Conservation (phyloP, 164 flowering plant genomes). For the Liquidambar formosana region DNA sequence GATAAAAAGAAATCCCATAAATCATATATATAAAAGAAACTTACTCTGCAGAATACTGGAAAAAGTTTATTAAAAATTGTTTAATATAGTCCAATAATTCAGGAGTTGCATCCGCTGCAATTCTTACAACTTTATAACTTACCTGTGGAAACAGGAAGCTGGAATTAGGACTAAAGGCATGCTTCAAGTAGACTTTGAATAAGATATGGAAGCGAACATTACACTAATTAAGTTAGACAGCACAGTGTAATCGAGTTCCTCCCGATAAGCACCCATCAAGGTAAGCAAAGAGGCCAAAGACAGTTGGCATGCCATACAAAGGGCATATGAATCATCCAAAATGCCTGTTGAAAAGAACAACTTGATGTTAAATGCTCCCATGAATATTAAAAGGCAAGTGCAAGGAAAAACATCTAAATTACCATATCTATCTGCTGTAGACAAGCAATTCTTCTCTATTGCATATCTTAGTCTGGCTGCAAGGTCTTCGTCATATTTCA, state of each 20-base stretch:
- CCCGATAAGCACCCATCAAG: slow-evolving; percentile 29
- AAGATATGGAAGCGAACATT: slow-evolving; percentile 15
- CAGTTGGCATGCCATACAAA: slow-evolving; percentile 33
- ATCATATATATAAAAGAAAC: slow-evolving; percentile 16
- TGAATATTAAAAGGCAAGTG: not conserved
- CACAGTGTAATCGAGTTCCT: slow-evolving; percentile 27
- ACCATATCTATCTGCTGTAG: slow-evolving; percentile 35
- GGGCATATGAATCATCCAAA: slow-evolving; percentile 38
- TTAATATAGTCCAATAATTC: slow-evolving; percentile 45
- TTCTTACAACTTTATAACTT: slow-evolving; percentile 52
- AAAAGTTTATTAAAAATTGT: slow-evolving; percentile 61
- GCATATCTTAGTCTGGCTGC: slow-evolving; percentile 28
- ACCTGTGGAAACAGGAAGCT: slow-evolving; percentile 42
- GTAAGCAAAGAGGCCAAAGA: slow-evolving; percentile 31
- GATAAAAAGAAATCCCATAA: not conserved
- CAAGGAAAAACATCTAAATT: slow-evolving; percentile 7
- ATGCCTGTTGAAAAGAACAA: slow-evolving; percentile 25
- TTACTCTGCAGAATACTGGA: slow-evolving; percentile 82
- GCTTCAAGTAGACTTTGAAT: not conserved
- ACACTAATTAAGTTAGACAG: slow-evolving; percentile 36
- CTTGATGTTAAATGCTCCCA: not conserved
- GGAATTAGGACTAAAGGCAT: slow-evolving; percentile 11
- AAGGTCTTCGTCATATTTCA: slow-evolving; percentile 34
- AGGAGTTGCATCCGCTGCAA: slow-evolving; percentile 76
- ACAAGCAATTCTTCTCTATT: slow-evolving; percentile 24